phyloP scores from a whole-genome alignment of 306 rosid species.

The Trifolium fragiferum region DNA sequence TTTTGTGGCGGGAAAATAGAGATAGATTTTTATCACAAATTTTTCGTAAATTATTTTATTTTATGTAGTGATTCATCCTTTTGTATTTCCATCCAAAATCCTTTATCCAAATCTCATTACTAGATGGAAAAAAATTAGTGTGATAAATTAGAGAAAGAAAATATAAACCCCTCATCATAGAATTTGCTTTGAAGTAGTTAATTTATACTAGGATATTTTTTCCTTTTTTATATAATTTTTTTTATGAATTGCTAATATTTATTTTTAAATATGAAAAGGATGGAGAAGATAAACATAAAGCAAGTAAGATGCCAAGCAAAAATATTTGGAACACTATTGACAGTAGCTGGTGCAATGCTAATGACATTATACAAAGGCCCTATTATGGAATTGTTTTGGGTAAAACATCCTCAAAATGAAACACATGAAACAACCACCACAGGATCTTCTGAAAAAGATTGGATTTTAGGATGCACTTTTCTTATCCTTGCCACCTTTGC shows the following conservation, averaged over 20 bases:
- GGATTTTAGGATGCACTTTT: slow-evolving; percentile 76
- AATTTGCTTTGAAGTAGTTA: neutral
- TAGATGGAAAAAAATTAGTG: neutral
- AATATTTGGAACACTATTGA: slow-evolving; percentile 76
- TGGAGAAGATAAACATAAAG: slow-evolving; percentile 85
- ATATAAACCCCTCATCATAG: neutral
- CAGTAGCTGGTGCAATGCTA: slow-evolving; percentile 90
- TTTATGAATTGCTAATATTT: neutral
- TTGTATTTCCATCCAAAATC: neutral
- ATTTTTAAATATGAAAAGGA: slow-evolving; percentile 51
- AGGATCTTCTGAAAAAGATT: slow-evolving; percentile 57
- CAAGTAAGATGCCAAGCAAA: slow-evolving; percentile 83
- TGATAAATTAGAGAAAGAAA: neutral
- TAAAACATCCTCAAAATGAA: slow-evolving; percentile 47
- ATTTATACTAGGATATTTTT: neutral
- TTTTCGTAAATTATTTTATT: neutral
- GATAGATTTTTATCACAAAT: neutral
- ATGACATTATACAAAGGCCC: slow-evolving; percentile 96
- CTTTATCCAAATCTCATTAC: neutral
- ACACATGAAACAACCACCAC: slow-evolving; percentile 43
- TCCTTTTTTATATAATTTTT: neutral
- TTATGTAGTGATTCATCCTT: neutral
- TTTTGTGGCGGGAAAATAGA: no score
- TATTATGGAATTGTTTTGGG: slow-evolving; percentile 69
- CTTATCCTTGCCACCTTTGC: slow-evolving; percentile 92